Conservation (phyloP, 495 filamentous ascomycete genomes). For the Ramalina intermedia region DNA sequence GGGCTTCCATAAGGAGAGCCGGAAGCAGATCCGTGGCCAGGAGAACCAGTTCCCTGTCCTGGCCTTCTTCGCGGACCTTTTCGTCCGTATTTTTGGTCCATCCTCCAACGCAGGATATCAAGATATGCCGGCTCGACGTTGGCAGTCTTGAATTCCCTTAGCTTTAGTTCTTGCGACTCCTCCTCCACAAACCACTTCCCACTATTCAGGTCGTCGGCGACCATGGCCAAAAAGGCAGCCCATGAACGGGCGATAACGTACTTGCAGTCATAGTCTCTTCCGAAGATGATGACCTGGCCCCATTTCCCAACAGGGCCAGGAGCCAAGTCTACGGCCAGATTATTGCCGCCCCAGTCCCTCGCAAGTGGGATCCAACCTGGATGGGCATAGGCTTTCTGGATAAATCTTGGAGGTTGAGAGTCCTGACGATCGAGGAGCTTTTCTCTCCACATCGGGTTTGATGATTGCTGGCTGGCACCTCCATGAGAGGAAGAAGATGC, state of each 20-base stretch:
- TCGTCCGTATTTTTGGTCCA: constrained; percentile 86
- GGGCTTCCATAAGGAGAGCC: constrained; percentile 40
- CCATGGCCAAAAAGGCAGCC: constrained; percentile 69
- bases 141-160: constrained; percentile 75
- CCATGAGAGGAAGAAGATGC: constrained; percentile 41
- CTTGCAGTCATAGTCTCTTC: constrained; percentile 96
- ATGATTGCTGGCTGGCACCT: constrained; percentile 29
- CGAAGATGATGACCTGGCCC: constrained; percentile 94
- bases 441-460: constrained; percentile 61
- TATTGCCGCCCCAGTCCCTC: constrained; percentile 97
- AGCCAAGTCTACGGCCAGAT: constrained; percentile 84
- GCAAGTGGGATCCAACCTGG: constrained; percentile 92
- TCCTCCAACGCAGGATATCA: constrained; percentile 85
- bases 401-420: constrained; percentile 68
- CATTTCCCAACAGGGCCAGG: constrained; percentile 82
- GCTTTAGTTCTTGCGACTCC: constrained; percentile 77
- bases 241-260: constrained; percentile 91
- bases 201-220: constrained; percentile 80
- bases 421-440: constrained; percentile 76
- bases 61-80: constrained; percentile 31
- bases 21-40: constrained; percentile 10
- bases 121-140: constrained; percentile 89
- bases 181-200: constrained; percentile 83
- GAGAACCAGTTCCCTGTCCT: constrained; percentile 25
- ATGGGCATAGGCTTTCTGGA: constrained; percentile 89